Conservation (phyloP, 2,329 filamentous ascomycete species). For the Talaromyces sp. region DNA sequence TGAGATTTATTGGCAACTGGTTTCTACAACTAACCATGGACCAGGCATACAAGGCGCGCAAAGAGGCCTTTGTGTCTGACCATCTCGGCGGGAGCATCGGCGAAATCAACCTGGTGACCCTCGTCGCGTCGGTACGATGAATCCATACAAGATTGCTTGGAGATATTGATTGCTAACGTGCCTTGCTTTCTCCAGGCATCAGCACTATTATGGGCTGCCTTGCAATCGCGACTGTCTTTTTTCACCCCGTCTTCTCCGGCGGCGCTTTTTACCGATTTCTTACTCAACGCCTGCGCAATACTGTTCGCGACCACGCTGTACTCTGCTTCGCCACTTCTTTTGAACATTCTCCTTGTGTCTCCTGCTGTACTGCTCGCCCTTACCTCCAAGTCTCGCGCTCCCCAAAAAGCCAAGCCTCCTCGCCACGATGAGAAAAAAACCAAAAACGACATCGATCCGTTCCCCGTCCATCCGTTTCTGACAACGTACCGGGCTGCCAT, state of each 20-base stretch:
- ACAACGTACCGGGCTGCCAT: slow-evolving; percentile 88
- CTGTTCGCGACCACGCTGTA: slow-evolving; percentile 86
- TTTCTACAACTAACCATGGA: slow-evolving; percentile 23
- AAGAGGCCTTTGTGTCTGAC: slow-evolving; percentile 94
- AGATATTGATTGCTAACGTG: not conserved
- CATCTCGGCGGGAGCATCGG: slow-evolving; percentile 74
- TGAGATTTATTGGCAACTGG: not conserved
- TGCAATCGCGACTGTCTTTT: slow-evolving; percentile 79
- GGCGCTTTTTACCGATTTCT: slow-evolving; percentile 72
- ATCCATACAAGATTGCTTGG: too few relatives aligned
- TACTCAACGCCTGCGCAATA: slow-evolving; percentile 78
- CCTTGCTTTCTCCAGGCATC: slow-evolving; percentile 57
- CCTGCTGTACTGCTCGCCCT: slow-evolving; percentile 63
- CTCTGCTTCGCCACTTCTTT: slow-evolving; percentile 65
- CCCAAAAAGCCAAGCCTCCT: slow-evolving; percentile 32
- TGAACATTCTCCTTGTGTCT: slow-evolving; percentile 68
- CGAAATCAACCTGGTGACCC: slow-evolving; percentile 83
- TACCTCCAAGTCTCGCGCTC: slow-evolving; percentile 26
- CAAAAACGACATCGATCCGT: slow-evolving; percentile 37
- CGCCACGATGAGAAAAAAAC: slow-evolving; percentile 19
- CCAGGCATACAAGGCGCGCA: slow-evolving; percentile 76
- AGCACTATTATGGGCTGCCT: slow-evolving; percentile 78
- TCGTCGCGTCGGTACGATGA: slow-evolving; percentile 68
- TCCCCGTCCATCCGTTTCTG: slow-evolving; percentile 86
- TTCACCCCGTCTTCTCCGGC: slow-evolving; percentile 71